Evolutionary conservation across 164 flowering plant species (phyloP).

Genomic region (Brasenia schreberi): DNA sequence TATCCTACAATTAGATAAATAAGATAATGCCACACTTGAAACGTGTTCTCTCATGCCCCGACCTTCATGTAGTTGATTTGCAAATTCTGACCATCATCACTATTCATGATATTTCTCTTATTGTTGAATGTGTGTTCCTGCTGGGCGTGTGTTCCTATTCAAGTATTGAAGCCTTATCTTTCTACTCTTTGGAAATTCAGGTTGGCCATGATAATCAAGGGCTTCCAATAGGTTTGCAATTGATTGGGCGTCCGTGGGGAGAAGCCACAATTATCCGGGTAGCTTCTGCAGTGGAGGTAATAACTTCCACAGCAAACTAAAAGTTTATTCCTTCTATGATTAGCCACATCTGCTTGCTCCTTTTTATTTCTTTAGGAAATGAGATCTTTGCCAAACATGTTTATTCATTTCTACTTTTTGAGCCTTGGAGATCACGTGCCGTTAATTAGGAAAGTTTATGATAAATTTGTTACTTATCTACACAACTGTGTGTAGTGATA

Average conservation of each 20-base stretch:
- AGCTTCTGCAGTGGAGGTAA: slow-evolving; percentile 80
- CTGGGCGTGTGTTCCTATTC: no score
- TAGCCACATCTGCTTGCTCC: neutral
- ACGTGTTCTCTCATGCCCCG: neutral
- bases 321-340: no score
- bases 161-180: no score
- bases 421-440: no score
- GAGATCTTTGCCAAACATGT: neutral
- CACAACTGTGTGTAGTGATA: neutral
- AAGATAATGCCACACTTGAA: no score
- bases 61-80: neutral
- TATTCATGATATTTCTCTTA: no score
- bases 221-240: slow-evolving; percentile 91
- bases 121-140: no score
- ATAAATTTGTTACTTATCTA: no score
- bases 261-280: slow-evolving; percentile 82
- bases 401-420: neutral
- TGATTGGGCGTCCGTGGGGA: slow-evolving; percentile 93
- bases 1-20: no score
- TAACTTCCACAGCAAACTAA: neutral
- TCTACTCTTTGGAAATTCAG: slow-evolving; percentile 21
- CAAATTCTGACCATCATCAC: neutral
- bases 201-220: slow-evolving; percentile 96
- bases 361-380: no score
- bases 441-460: no score